A percentile compares a stretch with the other conserved stretches of the same genome.
These are phyloP conservation scores for Abrus precatorius DNA, from an alignment of 306 rosid genomes.

Conservation along the genomic window DNA sequence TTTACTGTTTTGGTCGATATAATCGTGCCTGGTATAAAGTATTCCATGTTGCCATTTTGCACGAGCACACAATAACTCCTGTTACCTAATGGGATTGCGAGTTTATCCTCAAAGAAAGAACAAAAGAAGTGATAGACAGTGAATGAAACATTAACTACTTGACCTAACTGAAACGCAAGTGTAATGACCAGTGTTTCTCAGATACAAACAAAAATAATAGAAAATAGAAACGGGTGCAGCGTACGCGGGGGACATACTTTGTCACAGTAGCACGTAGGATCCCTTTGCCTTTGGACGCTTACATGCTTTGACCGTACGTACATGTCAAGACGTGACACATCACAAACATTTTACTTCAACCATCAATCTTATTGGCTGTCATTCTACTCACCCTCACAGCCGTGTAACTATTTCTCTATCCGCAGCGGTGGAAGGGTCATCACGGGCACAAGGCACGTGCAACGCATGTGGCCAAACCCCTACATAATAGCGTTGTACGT, in stretches of 20 bases:
- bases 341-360: background rate
- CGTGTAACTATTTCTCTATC: background rate
- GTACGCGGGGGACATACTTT: conserved; percentile 15
- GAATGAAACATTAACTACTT: no score
- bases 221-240: background rate
- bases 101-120: background rate
- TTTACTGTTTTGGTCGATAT: background rate
- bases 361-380: conserved; percentile 36
- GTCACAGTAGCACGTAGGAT: background rate
- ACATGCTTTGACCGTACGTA: conserved; percentile 3
- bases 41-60: background rate
- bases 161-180: background rate
- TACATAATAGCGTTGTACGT: background rate
- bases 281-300: background rate
- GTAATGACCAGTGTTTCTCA: background rate
- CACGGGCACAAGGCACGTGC: conserved; percentile 49
- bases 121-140: background rate
- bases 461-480: background rate
- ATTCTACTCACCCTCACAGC: conserved; percentile 19
- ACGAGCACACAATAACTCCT: background rate
- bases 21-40: background rate
- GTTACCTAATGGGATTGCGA: background rate
- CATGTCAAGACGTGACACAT: background rate
- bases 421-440: conserved; percentile 40
- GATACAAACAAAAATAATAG: conserved; percentile 28